Evolutionary conservation across 1,139 yeast species (phyloP).

Genomic region (Sugiyamaella novakii): DNA sequence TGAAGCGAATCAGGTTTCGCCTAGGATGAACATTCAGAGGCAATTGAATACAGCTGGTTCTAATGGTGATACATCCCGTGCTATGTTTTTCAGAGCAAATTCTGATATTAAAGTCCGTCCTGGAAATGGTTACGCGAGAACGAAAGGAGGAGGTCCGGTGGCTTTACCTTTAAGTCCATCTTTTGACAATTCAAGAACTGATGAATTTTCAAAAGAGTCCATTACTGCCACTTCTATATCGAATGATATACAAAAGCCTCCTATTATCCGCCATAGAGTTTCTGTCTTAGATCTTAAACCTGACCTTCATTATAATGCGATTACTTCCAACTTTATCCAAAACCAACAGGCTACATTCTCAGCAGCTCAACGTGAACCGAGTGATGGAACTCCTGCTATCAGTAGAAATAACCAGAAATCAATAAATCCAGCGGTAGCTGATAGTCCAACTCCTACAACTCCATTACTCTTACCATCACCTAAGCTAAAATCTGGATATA

Average conservation of each 20-base stretch:
- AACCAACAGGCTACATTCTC: no score
- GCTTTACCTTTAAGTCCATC: neutral
- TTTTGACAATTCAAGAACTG: neutral
- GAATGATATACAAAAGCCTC: neutral
- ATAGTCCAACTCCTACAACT: no score
- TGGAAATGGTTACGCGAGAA: neutral
- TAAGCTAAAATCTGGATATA: no score
- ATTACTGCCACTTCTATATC: neutral
- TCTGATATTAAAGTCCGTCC: conserved; percentile 16
- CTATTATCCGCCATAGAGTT: conserved; percentile 1
- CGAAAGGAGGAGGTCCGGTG: no score
- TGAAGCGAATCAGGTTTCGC: no score
- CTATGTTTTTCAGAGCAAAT: conserved; percentile 13
- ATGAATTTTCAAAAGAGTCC: neutral
- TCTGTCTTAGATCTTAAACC: conserved; percentile 15
- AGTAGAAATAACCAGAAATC: no score
- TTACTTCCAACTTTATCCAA: no score
- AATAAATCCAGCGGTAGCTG: no score
- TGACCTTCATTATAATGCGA: conserved; percentile 14
- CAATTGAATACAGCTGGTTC: neutral
- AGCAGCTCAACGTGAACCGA: no score
- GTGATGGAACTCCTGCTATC: no score
- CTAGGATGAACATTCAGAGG: neutral
- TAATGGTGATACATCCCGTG: neutral
- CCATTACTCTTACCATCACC: no score